phyloP scores from a whole-genome alignment of 108 stramenopile species.

The Skeletonema menzelii region DNA sequence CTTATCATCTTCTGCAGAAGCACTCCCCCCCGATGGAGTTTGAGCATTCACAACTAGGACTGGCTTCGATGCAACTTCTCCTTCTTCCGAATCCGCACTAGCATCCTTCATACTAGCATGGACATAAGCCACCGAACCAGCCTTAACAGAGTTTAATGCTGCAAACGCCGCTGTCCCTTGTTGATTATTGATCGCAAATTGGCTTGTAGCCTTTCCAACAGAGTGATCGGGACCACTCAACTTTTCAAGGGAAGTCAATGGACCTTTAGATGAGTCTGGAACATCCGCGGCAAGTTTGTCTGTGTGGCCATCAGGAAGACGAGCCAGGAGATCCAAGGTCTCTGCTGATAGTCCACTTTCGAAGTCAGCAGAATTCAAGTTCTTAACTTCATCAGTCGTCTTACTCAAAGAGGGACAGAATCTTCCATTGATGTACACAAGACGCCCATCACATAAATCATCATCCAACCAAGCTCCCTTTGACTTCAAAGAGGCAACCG shows the following conservation, averaged over 20 bases:
- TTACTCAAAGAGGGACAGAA: slow-evolving; percentile 76
- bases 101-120: slow-evolving; percentile 20
- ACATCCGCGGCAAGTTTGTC: slow-evolving; percentile 83
- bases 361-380: slow-evolving; percentile 49
- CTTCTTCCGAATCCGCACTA: slow-evolving; percentile 13
- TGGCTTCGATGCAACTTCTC: slow-evolving; percentile 37
- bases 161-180: slow-evolving; percentile 92
- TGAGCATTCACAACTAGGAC: slow-evolving; percentile 79
- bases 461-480: slow-evolving; percentile 81
- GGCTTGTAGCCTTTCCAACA: slow-evolving; percentile 76
- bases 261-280: slow-evolving; percentile 45
- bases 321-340: slow-evolving; percentile 45
- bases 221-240: slow-evolving; percentile 81
- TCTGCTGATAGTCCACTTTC: slow-evolving; percentile 40
- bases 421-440: slow-evolving; percentile 86
- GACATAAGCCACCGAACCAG: slow-evolving; percentile 77
- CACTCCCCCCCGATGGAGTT: slow-evolving; percentile 65
- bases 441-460: slow-evolving; percentile 66
- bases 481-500: slow-evolving; percentile 27
- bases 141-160: slow-evolving; percentile 80
- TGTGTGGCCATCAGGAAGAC: slow-evolving; percentile 88
- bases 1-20: slow-evolving; percentile 13
- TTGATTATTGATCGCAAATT: slow-evolving; percentile 89
- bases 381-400: slow-evolving; percentile 53
- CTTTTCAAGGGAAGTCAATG: slow-evolving; percentile 60